Percentiles rank a stretch among this genome's conserved stretches.
These are phyloP conservation scores for Microstroma glucosiphilum DNA, from an alignment of 1,284 basidiomycete species.

Conservation along the genomic window DNA sequence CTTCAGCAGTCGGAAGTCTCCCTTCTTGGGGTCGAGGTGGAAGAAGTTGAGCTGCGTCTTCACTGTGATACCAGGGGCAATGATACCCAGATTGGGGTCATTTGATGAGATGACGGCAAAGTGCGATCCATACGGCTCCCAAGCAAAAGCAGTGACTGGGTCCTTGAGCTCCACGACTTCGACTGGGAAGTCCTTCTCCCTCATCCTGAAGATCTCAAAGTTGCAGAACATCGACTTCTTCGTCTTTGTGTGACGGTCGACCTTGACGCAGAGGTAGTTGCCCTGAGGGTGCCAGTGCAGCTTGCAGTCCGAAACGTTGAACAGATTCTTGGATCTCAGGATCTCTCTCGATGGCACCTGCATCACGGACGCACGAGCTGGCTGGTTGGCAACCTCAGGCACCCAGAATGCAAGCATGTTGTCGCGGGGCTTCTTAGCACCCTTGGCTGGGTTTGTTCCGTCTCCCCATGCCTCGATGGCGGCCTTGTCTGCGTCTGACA, in stretches of 20 bases:
- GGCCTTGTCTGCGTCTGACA: conserved; percentile 71
- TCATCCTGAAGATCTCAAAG: conserved; percentile 92
- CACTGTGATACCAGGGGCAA: conserved; percentile 80
- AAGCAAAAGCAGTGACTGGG: conserved; percentile 91
- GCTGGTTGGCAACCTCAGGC: conserved; percentile 90
- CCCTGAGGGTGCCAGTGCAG: conserved; percentile 98
- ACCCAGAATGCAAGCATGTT: conserved; percentile 98
- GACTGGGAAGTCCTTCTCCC: conserved; percentile 96
- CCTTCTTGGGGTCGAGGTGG: conserved; percentile 85
- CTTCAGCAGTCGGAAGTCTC: conserved; percentile 85
- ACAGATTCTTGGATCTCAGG: conserved; percentile 91
- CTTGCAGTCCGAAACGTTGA: conserved; percentile 98
- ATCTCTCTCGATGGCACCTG: conserved; percentile 78
- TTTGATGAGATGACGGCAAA: conserved; percentile 92
- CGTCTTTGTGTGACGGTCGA: conserved; percentile 97
- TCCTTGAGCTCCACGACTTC: conserved; percentile 98
- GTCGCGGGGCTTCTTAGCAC: conserved; percentile 60
- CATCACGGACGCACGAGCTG: conserved; percentile 88
- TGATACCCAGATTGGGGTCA: conserved; percentile 84
- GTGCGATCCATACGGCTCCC: conserved; percentile 93
- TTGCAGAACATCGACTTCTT: conserved; percentile 99
- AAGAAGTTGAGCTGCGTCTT: conserved; percentile 97
- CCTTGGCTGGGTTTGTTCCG: conserved; percentile 23
- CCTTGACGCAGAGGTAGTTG: conserved; percentile 97
- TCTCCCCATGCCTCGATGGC: conserved; percentile 49